phyloP scores from a whole-genome alignment of 306 rosid genomes.

The Benincasa hispida region DNA sequence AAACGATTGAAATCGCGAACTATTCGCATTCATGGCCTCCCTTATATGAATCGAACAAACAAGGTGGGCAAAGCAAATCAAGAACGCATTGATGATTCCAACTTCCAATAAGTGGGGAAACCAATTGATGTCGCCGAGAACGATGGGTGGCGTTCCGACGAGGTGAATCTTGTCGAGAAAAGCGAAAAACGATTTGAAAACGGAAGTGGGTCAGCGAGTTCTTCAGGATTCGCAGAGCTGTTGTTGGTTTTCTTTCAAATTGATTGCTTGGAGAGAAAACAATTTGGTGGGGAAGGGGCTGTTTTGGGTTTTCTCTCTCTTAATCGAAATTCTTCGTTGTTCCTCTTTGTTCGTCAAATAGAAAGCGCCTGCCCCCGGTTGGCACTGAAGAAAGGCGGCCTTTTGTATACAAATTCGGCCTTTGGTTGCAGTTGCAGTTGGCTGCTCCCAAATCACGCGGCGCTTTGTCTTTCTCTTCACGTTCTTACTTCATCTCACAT shows the following conservation, averaged over 20 bases:
- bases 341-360: neutral
- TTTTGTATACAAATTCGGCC: neutral
- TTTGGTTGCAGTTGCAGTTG: neutral
- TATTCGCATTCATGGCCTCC: slow-evolving; percentile 35
- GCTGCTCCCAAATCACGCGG: neutral
- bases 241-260: neutral
- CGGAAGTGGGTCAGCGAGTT: neutral
- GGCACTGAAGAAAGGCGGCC: neutral
- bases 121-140: neutral
- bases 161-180: neutral
- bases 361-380: neutral
- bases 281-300: slow-evolving; percentile 8
- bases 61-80: slow-evolving; percentile 1
- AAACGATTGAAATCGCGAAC: slow-evolving; percentile 31
- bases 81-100: slow-evolving; percentile 12
- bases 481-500: neutral
- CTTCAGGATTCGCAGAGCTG: neutral
- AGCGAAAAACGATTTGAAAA: neutral
- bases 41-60: neutral
- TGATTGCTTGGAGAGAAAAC: slow-evolving; percentile 4
- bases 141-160: neutral
- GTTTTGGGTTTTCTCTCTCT: neutral
- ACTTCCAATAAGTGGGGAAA: neutral
- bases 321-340: too few species aligned
- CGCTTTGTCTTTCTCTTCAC: neutral